phyloP scores from a whole-genome alignment of 768 basidiomycete genomes.

The Chalciporus chontae region DNA sequence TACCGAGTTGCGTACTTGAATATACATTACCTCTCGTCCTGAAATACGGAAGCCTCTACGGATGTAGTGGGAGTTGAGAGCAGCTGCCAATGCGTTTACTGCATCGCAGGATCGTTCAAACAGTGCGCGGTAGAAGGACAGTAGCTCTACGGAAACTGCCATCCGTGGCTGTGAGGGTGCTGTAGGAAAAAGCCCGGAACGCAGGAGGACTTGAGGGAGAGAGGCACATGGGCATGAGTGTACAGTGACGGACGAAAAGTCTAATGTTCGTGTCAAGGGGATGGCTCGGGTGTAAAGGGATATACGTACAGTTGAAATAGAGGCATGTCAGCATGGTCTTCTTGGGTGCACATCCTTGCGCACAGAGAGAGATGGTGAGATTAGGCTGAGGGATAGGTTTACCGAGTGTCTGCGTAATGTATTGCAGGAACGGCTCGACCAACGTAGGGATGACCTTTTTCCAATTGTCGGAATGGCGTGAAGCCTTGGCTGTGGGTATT shows the following conservation, averaged over 20 bases:
- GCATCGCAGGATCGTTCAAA: slow-evolving; percentile 36
- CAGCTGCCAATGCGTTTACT: slow-evolving; percentile 9
- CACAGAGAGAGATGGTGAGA: background rate
- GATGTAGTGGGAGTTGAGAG: background rate
- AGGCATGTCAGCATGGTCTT: background rate
- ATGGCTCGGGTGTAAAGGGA: background rate
- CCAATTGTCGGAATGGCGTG: background rate
- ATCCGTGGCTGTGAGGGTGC: slow-evolving; percentile 19
- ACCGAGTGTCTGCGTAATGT: background rate
- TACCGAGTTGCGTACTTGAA: slow-evolving; percentile 17
- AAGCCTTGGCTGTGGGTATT: background rate
- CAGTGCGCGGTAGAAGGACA: slow-evolving; percentile 32
- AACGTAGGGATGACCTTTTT: background rate
- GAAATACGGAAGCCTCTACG: slow-evolving; percentile 14
- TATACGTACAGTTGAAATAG: slow-evolving; percentile 1
- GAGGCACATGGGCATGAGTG: slow-evolving; percentile 23
- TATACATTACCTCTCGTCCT: slow-evolving; percentile 1
- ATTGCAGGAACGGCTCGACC: background rate
- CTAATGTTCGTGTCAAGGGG: slow-evolving; percentile 6
- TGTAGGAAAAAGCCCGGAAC: slow-evolving; percentile 33
- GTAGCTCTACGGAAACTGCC: slow-evolving; percentile 26
- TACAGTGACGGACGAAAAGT: slow-evolving; percentile 12
- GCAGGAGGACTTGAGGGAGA: slow-evolving; percentile 23
- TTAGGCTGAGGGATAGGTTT: background rate
- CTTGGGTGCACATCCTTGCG: background rate